Base-by-base conservation (phyloP, 176 grass and related monocot genomes). In the Phragmites australis region DNA sequence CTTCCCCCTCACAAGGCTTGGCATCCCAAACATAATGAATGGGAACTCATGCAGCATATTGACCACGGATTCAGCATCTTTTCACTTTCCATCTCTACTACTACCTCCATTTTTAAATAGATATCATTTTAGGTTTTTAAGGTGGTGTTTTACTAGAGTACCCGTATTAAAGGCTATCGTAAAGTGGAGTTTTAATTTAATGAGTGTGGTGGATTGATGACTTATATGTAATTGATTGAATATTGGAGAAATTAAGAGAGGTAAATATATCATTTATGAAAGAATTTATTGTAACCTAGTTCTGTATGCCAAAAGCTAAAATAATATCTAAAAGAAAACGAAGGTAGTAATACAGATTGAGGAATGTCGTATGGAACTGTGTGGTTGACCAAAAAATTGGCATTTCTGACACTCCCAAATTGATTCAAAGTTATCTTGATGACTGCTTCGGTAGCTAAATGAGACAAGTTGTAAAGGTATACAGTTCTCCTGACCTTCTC, bases 1-100 rank as follows among this genome's bases (percentile, higher is more conserved):
- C 19, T 41, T 61, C 1, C 70, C 95, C 41, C 88, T 92, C 32
- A 94, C 81, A 62, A 92, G 92, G 25, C 92, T 85, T 30, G 95
- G 92, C 86, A 97, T 94, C 30, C 92, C 92, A 22, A 78, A 82
- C 14, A 97, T 81, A 90, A 94, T 94, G 66, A 94, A 97, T 29
- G 90, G 95, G 52, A 85, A 97, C 9, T 87, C 84, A 5, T 54
- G 49, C 67, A 97, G 84, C 79, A 86, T 68, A 17, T 26, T 39
- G 29, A 94, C 37, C 34, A 97, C 75, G 12, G 48, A 39, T 3
- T 55, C 53, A 47, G 91, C 89, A 56, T 91, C 72, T 91, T 89
- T 50, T 85, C 78, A 39, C 27, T 85, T 65, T 97, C 89, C 88
- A 97, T 91, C 67, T 89, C 87, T 21, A 97, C 75, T 21, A n/a